phyloP scores from a whole-genome alignment of 129 eudicot species.

The Helianthus annuus region DNA sequence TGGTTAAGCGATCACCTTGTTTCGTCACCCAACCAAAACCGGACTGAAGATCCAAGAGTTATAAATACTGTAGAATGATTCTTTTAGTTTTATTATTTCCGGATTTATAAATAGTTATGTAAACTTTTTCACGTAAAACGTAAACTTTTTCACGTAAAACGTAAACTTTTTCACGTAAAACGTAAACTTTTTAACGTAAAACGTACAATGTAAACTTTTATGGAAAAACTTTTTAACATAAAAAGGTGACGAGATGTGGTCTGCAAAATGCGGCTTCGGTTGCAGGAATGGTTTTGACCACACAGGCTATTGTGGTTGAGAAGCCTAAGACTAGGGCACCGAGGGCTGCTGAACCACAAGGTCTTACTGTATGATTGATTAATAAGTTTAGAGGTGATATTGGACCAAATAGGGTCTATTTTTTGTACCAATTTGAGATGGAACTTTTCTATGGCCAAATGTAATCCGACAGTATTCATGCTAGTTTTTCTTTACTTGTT shows the following conservation, averaged over 20 bases:
- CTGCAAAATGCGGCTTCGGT: conserved; percentile 92
- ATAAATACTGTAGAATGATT: too few species aligned
- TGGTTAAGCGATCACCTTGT: too few species aligned
- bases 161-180: too few species aligned
- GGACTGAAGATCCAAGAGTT: too few species aligned
- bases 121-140: too few species aligned
- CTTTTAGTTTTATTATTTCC: too few species aligned
- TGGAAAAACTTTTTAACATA: too few species aligned
- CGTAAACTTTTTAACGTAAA: too few species aligned
- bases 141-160: too few species aligned
- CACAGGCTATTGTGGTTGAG: conserved; percentile 96
- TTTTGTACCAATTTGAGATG: conserved; percentile 29
- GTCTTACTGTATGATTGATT: conserved; percentile 49
- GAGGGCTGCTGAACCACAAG: conserved; percentile 54
- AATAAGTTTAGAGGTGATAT: conserved; percentile 22
- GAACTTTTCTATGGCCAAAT: conserved; percentile 29
- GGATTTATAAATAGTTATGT: too few species aligned
- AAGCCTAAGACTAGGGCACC: conserved; percentile 67
- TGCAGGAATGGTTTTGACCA: conserved; percentile 96
- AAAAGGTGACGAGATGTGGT: conserved; percentile 92
- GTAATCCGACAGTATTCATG: conserved; percentile 8
- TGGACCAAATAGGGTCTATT: conserved; percentile 30
- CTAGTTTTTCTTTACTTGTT: not conserved
- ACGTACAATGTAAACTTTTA: too few species aligned
- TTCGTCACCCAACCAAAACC: too few species aligned